Base-by-base conservation (phyloP, 495 filamentous ascomycete genomes). In the Aspergillus sparsus region DNA sequence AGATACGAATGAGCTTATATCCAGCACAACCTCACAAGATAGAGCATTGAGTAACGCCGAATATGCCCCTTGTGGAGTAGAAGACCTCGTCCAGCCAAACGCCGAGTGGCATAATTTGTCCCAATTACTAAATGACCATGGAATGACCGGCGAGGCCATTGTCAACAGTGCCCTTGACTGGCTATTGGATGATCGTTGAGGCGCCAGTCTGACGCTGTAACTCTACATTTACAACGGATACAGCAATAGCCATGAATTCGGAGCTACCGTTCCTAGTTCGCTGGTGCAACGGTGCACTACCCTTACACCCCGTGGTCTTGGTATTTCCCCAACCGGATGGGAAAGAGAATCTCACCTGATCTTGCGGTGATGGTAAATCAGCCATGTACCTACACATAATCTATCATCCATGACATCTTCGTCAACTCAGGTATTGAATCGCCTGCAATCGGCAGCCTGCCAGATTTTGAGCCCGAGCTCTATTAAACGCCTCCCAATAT, bases 141-240 rank as follows among this genome's bases (percentile, higher is more conserved):
- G 51, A 8, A 49, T 66, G 33, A 66, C 51, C 13, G 61, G 57
- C 21, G 56, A 62, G 33, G 59, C 59, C 12, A 45, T 66, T 33
- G 60, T 62, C 12, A 57, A 66, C 21, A 59, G 61, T 52, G 63
- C 60, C 13, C 42, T 66, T 13, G 57, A 56, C 11, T 66, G 63
- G 63, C 50, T 66, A 35, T 49, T 62, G 10, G 60, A 62, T 5
- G 53, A 44, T 34, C 55, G 50, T 49, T 35, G 42, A 13, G 56
- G 31, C 10, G 31, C 32, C 4, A 18, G 39, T 10, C 50, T 27
- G 34, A 8, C 15, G 16, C 21, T 27, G 21, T 41, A 16, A 44
- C 16, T 32, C 15, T 44, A 47, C n/a, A 47, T 47, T 6, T 21
- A 9, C 3, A 41, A 47, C 15, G 18, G 27, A 8, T 7, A 7